phyloP scores from a whole-genome alignment of 768 basidiomycete genomes.

The Epithele typhae region DNA sequence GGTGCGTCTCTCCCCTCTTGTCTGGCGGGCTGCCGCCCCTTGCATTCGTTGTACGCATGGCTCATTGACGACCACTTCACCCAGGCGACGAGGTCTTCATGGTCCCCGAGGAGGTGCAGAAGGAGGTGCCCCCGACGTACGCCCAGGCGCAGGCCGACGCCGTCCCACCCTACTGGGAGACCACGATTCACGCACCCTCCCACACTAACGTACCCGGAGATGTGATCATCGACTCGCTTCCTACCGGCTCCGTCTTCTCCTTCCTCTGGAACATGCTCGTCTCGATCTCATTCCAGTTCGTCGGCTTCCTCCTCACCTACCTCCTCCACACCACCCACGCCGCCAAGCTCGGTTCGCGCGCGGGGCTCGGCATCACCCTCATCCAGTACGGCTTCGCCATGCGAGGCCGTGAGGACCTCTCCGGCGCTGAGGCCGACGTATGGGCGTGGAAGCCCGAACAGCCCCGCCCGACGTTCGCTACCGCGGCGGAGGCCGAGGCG shows the following conservation, averaged over 20 bases:
- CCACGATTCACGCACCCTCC: conserved; percentile 89
- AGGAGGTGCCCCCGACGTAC: conserved; percentile 89
- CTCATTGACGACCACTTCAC: background rate
- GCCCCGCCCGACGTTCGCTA: conserved; percentile 36
- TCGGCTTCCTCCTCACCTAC: conserved; percentile 90
- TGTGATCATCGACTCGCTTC: conserved; percentile 87
- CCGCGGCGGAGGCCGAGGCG: conserved; percentile 42
- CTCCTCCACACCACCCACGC: conserved; percentile 92
- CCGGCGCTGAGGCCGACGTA: conserved; percentile 15
- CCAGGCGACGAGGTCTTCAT: conserved; percentile 67
- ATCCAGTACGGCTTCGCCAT: conserved; percentile 93
- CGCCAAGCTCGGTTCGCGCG: conserved; percentile 87
- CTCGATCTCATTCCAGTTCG: conserved; percentile 95
- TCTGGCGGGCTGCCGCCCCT: too few species aligned
- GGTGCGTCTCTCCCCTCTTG: conserved; percentile 38
- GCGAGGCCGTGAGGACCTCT: conserved; percentile 39
- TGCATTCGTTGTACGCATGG: background rate
- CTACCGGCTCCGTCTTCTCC: conserved; percentile 75
- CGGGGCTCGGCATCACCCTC: conserved; percentile 92
- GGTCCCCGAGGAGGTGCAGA: conserved; percentile 79
- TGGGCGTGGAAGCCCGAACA: conserved; percentile 27
- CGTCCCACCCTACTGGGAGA: conserved; percentile 98
- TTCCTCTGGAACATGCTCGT: conserved; percentile 93
- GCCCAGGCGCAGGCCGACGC: conserved; percentile 88
- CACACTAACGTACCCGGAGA: conserved; percentile 61